Conservation (phyloP, 176 grass and related monocot genomes). For the Carex littledalei region DNA sequence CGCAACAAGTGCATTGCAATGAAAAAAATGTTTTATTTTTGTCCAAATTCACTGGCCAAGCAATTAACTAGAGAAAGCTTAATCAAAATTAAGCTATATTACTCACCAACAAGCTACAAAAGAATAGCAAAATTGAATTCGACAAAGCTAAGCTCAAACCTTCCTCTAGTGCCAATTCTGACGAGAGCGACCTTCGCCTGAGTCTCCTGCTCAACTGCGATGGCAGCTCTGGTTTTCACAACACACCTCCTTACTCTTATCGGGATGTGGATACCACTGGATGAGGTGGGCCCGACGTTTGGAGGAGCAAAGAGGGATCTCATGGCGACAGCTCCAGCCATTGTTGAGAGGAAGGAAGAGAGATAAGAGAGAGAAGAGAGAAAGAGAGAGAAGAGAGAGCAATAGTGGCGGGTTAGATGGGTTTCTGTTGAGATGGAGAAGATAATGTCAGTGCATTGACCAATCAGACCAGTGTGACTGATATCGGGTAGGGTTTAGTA, state of each 20-base stretch:
- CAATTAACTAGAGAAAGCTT: conserved; percentile 11
- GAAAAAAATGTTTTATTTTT: neutral
- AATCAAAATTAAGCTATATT: conserved; percentile 10
- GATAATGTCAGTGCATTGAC: conserved; percentile 70
- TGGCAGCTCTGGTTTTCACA: conserved; percentile 43
- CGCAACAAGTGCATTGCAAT: neutral
- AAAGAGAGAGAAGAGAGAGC: conserved; percentile 5
- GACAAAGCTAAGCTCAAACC: conserved; percentile 34
- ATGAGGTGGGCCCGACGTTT: conserved; percentile 37
- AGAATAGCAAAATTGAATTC: neutral
- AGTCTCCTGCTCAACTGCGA: conserved; percentile 62
- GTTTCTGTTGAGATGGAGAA: conserved; percentile 26
- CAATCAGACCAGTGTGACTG: conserved; percentile 27
- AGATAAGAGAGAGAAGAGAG: neutral
- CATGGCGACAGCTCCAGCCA: conserved; percentile 31
- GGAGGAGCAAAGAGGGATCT: conserved; percentile 37
- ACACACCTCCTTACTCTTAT: conserved; percentile 26
- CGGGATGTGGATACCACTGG: conserved; percentile 34
- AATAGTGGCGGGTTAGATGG: neutral
- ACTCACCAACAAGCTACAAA: conserved; percentile 13
- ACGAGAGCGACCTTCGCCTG: conserved; percentile 76
- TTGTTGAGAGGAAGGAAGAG: neutral
- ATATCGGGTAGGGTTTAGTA: conserved; percentile 5
- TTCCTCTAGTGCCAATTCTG: conserved; percentile 88
- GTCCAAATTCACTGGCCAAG: neutral